Evolutionary conservation across 768 basidiomycete genomes (phyloP).

Genomic region (Kwoniella heveanensis): DNA sequence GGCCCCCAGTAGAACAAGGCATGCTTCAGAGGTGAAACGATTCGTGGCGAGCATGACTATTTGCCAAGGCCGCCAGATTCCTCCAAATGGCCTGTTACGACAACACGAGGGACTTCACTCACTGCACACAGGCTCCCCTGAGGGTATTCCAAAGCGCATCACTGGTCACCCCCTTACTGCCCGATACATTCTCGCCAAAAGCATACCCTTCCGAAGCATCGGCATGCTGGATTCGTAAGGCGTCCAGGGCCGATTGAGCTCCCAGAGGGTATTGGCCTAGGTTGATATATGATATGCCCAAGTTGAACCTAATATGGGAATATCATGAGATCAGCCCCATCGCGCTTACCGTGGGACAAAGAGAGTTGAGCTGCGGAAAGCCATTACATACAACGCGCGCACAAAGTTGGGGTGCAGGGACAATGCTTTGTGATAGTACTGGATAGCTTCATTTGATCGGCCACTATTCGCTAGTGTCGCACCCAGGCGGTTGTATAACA

Average conservation of each 20-base stretch:
- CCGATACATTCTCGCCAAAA: constrained; percentile 10
- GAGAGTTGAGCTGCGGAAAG: too few relatives aligned
- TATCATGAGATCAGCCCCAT: too few relatives aligned
- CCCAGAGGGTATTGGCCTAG: constrained; percentile 82
- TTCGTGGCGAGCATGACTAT: too few relatives aligned
- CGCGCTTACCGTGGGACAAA: too few relatives aligned
- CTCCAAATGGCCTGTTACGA: too few relatives aligned
- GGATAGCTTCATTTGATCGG: constrained; percentile 82
- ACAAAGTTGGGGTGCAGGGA: constrained; percentile 94
- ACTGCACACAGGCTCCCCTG: constrained; percentile 75
- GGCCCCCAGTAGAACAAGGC: too few relatives aligned
- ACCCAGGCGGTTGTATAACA: constrained; percentile 92
- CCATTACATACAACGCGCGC: constrained; percentile 71
- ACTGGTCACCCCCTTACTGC: constrained; percentile 69
- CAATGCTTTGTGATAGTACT: constrained; percentile 81
- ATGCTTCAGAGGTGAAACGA: too few relatives aligned
- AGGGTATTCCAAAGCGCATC: constrained; percentile 84
- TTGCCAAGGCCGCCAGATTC: too few relatives aligned
- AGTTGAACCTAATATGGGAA: constrained; percentile 69
- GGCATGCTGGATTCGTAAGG: constrained; percentile 82
- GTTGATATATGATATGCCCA: constrained; percentile 90
- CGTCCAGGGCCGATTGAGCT: constrained; percentile 81
- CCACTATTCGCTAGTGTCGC: constrained; percentile 92
- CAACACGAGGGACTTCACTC: too few relatives aligned
- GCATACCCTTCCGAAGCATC: constrained; percentile 64